phyloP scores from a whole-genome alignment of 2,329 filamentous ascomycete genomes.

The Cladosporium sp. region DNA sequence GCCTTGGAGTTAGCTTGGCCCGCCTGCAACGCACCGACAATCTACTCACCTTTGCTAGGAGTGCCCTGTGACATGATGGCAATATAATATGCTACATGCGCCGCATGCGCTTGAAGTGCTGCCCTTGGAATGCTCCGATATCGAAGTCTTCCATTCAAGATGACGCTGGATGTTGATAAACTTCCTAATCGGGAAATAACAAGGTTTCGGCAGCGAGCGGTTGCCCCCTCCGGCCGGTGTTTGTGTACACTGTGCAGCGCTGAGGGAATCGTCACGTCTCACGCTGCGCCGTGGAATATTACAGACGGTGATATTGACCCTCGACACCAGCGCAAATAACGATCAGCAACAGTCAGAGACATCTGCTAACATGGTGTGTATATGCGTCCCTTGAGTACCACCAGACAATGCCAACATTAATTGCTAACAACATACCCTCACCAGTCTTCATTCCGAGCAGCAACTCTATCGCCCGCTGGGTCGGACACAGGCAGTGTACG shows the following conservation, averaged over 20 bases:
- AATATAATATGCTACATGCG: conserved; percentile 19
- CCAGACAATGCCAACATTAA: background rate
- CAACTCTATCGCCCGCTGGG: conserved; percentile 3
- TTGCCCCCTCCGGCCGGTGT: conserved; percentile 8
- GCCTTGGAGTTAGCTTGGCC: background rate
- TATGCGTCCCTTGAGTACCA: background rate
- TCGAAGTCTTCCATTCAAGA: background rate
- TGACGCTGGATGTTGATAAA: conserved; percentile 14
- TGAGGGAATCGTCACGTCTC: conserved; percentile 1
- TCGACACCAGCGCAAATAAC: conserved; percentile 8
- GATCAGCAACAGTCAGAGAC: conserved; percentile 10
- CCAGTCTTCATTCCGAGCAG: conserved; percentile 16
- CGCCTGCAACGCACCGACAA: background rate
- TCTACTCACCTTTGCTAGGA: conserved; percentile 26
- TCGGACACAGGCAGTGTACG: conserved; percentile 17
- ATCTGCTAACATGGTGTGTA: conserved; percentile 15
- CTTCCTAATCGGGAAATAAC: conserved; percentile 20
- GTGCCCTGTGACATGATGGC: conserved; percentile 31
- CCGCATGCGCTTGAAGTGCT: background rate
- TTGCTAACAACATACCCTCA: conserved; percentile 2
- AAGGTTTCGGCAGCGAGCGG: conserved; percentile 10
- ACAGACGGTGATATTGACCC: conserved; percentile 8
- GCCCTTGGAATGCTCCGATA: conserved; percentile 5
- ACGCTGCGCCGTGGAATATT: background rate
- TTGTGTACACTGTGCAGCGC: background rate